Conservation (phyloP, 495 filamentous ascomycete genomes). For the Penicillium verhagenii region DNA sequence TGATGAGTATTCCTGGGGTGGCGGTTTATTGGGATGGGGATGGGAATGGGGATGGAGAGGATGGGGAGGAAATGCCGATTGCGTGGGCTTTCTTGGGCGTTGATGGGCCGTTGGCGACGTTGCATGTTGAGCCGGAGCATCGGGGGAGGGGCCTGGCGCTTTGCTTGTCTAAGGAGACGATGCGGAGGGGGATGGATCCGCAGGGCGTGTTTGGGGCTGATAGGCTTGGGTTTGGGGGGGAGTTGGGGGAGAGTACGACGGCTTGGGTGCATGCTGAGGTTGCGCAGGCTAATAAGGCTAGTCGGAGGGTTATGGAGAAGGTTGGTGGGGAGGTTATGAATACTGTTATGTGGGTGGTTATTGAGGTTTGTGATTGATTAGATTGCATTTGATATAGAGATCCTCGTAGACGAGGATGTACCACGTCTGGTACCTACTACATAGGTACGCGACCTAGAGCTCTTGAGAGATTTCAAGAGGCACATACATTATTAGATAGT, state of each 20-base stretch:
- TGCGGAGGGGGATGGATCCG: slow-evolving; percentile 28
- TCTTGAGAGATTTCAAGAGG: no score
- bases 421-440: not conserved
- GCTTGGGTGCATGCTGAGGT: slow-evolving; percentile 50
- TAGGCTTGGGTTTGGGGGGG: not conserved
- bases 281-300: slow-evolving; percentile 40
- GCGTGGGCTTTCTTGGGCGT: slow-evolving; percentile 45
- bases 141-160: slow-evolving; percentile 45
- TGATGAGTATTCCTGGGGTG: slow-evolving; percentile 32
- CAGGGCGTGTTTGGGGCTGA: slow-evolving; percentile 22
- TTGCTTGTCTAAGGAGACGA: slow-evolving; percentile 35
- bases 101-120: slow-evolving; percentile 46
- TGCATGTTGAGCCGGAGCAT: slow-evolving; percentile 51
- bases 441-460: no score
- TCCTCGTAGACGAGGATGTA: not conserved
- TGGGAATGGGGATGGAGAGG: slow-evolving; percentile 12
- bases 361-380: slow-evolving; percentile 30
- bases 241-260: slow-evolving; percentile 1
- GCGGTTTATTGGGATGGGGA: slow-evolving; percentile 30
- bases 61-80: slow-evolving; percentile 32
- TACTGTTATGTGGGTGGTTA: slow-evolving; percentile 39
- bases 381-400: not conserved
- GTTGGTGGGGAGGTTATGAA: slow-evolving; percentile 41
- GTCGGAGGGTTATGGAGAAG: slow-evolving; percentile 51
- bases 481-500: no score